phyloP scores from a whole-genome alignment of 2,329 filamentous ascomycete species.

The Cadophora sp. region DNA sequence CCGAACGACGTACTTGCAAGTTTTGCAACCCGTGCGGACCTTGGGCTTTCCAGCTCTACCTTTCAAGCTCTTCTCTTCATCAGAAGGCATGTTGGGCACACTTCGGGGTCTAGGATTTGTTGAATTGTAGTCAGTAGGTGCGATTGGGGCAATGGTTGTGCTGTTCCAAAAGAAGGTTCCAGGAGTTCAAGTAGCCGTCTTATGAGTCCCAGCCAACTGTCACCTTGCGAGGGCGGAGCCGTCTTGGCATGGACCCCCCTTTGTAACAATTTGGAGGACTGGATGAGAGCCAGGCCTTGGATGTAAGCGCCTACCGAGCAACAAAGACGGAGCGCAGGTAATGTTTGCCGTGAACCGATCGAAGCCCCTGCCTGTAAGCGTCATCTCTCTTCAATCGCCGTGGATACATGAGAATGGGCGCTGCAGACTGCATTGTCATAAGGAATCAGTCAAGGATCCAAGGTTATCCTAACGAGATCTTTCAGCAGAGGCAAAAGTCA shows the following conservation, averaged over 20 bases:
- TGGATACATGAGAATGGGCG: neutral
- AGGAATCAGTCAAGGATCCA: neutral
- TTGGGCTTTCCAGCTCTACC: constrained; percentile 21
- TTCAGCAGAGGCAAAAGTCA: neutral
- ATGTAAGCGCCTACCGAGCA: neutral
- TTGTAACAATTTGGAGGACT: too few species aligned
- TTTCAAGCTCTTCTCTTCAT: neutral
- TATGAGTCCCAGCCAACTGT: neutral
- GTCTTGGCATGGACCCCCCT: too few species aligned
- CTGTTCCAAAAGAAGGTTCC: neutral
- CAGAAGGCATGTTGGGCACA: neutral
- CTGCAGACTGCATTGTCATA: neutral
- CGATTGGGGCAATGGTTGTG: neutral
- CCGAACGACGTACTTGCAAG: constrained; percentile 19
- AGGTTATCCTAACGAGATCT: neutral
- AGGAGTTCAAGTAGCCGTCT: neutral
- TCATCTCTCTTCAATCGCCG: neutral
- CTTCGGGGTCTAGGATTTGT: neutral
- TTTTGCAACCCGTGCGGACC: constrained; percentile 18
- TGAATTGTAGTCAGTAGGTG: neutral
- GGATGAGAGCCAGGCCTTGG: too few species aligned
- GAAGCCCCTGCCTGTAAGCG: neutral
- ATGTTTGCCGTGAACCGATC: neutral
- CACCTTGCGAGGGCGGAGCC: too few species aligned
- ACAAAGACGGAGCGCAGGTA: neutral